Conservation (phyloP, 768 basidiomycete genomes). For the Russula ochroleuca region DNA sequence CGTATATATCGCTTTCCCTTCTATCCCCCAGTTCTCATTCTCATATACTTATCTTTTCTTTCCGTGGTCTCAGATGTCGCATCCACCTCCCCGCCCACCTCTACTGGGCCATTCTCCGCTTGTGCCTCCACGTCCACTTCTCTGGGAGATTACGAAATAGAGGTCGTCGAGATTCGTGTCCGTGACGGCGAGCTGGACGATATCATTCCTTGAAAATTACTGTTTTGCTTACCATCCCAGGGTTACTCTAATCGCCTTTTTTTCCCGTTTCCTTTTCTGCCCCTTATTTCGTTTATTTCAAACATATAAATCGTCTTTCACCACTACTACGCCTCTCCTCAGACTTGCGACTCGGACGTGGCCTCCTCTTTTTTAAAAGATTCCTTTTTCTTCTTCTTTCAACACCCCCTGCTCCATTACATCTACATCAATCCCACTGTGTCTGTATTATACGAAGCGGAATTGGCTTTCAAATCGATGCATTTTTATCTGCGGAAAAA, state of each 20-base stretch:
- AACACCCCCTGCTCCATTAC: constrained; percentile 11
- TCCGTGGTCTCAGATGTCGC: constrained; percentile 56
- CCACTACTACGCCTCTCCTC: neutral
- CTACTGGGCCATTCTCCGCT: constrained; percentile 59
- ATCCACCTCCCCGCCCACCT: constrained; percentile 76
- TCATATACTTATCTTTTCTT: neutral
- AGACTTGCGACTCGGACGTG: neutral
- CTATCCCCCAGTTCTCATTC: too few relatives aligned
- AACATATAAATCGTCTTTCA: neutral
- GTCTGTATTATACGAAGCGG: constrained; percentile 20
- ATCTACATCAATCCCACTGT: constrained; percentile 16
- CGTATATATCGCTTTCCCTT: constrained; percentile 36
- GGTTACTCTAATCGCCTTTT: neutral
- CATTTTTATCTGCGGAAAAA: constrained; percentile 2
- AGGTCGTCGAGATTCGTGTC: constrained; percentile 84
- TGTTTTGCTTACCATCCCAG: neutral
- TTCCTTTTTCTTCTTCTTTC: neutral
- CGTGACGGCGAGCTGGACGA: constrained; percentile 71
- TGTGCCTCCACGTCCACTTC: constrained; percentile 54
- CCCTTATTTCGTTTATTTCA: neutral
- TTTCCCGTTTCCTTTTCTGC: neutral
- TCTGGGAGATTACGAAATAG: constrained; percentile 74
- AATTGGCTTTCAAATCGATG: constrained; percentile 9
- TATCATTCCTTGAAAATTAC: constrained; percentile 54
- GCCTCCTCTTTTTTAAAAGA: neutral